Conservation (phyloP, 2,329 filamentous ascomycete genomes). For the Aspergillus sp. region DNA sequence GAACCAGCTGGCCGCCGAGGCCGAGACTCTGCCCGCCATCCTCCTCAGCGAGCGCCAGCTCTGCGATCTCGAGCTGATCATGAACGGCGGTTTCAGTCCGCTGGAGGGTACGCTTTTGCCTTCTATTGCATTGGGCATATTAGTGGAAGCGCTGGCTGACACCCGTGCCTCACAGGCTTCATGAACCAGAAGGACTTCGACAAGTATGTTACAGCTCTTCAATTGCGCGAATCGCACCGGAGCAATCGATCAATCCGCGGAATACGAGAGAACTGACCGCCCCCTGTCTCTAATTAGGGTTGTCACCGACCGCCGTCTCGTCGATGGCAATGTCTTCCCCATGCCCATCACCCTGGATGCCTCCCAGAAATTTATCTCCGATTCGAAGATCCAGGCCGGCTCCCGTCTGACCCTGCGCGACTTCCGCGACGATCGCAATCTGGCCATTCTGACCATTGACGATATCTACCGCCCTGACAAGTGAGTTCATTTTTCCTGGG, state of each 20-base stretch:
- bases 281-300: conserved; percentile 50
- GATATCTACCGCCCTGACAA: conserved; percentile 95
- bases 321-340: conserved; percentile 81
- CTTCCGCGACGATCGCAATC: conserved; percentile 89
- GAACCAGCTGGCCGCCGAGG: conserved; percentile 68
- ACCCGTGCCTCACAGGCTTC: conserved; percentile 56
- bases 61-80: conserved; percentile 92
- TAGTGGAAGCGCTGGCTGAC: conserved; percentile 11
- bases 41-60: conserved; percentile 86
- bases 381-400: conserved; percentile 66
- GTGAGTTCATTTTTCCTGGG: conserved; percentile 43
- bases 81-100: conserved; percentile 96
- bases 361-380: conserved; percentile 62
- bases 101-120: conserved; percentile 69
- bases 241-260: conserved; percentile 1
- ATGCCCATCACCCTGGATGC: conserved; percentile 96
- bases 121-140: not conserved
- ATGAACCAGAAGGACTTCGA: conserved; percentile 97
- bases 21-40: conserved; percentile 76
- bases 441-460: conserved; percentile 90
- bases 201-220: conserved; percentile 48
- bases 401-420: conserved; percentile 81
- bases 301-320: conserved; percentile 76
- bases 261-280: conserved; percentile 7
- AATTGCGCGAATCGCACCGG: not conserved